Percentiles rank a stretch among this genome's conserved stretches.
phyloP scores from a whole-genome alignment of 495 filamentous ascomycete genomes.

The Penicillium herquei region DNA sequence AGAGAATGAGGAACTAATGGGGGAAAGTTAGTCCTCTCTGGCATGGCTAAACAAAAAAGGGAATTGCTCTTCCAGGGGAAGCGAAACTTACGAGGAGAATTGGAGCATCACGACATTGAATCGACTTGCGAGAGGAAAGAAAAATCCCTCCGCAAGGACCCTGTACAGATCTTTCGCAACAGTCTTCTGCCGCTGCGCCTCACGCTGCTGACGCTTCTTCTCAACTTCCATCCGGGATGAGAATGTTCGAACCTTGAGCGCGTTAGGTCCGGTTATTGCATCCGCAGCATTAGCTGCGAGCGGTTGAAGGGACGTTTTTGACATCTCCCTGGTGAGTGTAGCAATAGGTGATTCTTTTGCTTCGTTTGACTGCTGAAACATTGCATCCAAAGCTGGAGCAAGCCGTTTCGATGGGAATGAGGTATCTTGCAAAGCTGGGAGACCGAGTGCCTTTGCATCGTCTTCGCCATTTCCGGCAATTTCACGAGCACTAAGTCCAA shows the following conservation, averaged over 20 bases:
- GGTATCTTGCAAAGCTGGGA: conserved; percentile 38
- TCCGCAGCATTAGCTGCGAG: conserved; percentile 67
- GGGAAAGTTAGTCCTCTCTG: not conserved
- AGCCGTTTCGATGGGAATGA: conserved; percentile 74
- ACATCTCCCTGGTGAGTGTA: conserved; percentile 58
- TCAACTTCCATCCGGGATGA: conserved; percentile 69
- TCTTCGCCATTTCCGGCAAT: conserved; percentile 75
- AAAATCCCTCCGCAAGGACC: conserved; percentile 75
- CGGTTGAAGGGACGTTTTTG: conserved; percentile 71
- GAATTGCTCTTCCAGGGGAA: not conserved
- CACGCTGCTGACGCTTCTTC: conserved; percentile 55
- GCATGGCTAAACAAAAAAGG: not conserved
- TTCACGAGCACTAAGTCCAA: conserved; percentile 85
- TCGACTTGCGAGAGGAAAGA: conserved; percentile 66
- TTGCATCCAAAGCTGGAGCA: conserved; percentile 51
- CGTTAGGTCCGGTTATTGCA: conserved; percentile 71
- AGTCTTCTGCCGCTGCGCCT: conserved; percentile 43
- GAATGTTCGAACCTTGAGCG: conserved; percentile 81
- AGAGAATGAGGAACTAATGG: conserved; percentile 29
- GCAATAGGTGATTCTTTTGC: conserved; percentile 54
- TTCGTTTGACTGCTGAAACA: conserved; percentile 37
- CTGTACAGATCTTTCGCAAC: conserved; percentile 73
- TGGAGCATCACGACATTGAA: conserved; percentile 47
- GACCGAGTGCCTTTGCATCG: conserved; percentile 45
- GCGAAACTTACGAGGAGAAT: conserved; percentile 33